phyloP scores from a whole-genome alignment of 345 rosid species.

The Cardiospermum halicacabum region DNA sequence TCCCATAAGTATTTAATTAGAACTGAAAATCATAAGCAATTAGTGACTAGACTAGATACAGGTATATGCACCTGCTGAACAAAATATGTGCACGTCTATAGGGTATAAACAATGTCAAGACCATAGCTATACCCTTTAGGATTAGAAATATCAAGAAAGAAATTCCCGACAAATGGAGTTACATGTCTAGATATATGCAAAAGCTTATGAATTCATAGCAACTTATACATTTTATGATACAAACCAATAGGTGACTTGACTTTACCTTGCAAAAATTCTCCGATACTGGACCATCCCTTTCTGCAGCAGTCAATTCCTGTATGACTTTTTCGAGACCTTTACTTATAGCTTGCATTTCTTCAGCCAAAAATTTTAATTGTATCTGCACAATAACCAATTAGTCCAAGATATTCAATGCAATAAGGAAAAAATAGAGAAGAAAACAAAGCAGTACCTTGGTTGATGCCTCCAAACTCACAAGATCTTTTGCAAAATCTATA shows the following conservation, averaged over 20 bases:
- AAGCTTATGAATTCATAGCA: neutral
- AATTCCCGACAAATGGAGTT: neutral
- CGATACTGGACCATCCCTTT: slow-evolving; percentile 49
- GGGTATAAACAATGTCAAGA: too few relatives aligned
- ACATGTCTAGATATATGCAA: neutral
- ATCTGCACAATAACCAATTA: slow-evolving; percentile 32
- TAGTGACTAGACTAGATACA: neutral
- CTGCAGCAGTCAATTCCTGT: slow-evolving; percentile 62
- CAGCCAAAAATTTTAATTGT: slow-evolving; percentile 79
- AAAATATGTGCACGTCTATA: neutral
- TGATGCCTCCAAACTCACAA: slow-evolving; percentile 68
- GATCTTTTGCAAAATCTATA: slow-evolving; percentile 60
- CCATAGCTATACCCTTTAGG: neutral
- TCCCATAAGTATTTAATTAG: slow-evolving; percentile 21
- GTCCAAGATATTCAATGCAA: slow-evolving; percentile 4
- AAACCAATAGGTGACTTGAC: too few relatives aligned
- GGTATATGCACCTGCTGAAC: neutral
- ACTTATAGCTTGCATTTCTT: slow-evolving; percentile 88
- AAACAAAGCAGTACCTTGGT: slow-evolving; percentile 40
- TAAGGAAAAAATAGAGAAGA: neutral
- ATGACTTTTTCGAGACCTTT: slow-evolving; percentile 79
- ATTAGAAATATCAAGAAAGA: neutral
- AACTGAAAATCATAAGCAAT: neutral
- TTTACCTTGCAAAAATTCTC: slow-evolving; percentile 58
- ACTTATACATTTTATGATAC: slow-evolving; percentile 1